These are phyloP conservation scores for Penicillium polonicum DNA, from an alignment of 2,329 filamentous ascomycete genomes.

Conservation along the genomic window DNA sequence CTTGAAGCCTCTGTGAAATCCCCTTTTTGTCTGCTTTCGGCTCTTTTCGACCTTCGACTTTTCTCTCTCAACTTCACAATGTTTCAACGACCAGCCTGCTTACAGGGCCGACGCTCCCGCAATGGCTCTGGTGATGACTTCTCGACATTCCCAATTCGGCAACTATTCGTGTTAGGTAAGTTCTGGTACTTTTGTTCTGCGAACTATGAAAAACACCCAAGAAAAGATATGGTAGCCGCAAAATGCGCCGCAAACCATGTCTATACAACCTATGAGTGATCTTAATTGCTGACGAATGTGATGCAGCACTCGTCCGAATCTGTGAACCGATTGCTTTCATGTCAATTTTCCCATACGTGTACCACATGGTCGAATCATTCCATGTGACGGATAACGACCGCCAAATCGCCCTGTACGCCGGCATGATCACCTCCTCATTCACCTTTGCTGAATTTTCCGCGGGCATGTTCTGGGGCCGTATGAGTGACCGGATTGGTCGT, in stretches of 20 bases:
- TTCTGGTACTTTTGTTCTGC: conserved; percentile 30
- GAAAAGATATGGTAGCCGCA: background rate
- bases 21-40: background rate
- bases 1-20: conserved; percentile 1
- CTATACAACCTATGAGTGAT: background rate
- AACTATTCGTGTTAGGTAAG: conserved; percentile 53
- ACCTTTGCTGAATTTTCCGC: conserved; percentile 94
- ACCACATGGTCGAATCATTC: conserved; percentile 95
- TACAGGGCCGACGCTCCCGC: conserved; percentile 32
- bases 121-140: conserved; percentile 32
- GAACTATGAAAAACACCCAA: conserved; percentile 13
- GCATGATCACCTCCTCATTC: conserved; percentile 94
- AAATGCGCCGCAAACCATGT: conserved; percentile 3
- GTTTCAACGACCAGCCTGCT: conserved; percentile 37
- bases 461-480: conserved; percentile 85
- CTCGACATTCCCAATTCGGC: conserved; percentile 56
- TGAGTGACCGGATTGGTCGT: conserved; percentile 88
- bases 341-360: conserved; percentile 98
- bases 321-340: conserved; percentile 99
- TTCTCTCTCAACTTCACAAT: conserved; percentile 22
- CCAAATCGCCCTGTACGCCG: conserved; percentile 86
- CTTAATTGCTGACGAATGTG: conserved; percentile 9
- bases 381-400: conserved; percentile 74
- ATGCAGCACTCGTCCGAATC: conserved; percentile 81
- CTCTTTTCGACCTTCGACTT: background rate